Conservation (phyloP, 148 eudicot genomes). For the Diospyros lotus region DNA sequence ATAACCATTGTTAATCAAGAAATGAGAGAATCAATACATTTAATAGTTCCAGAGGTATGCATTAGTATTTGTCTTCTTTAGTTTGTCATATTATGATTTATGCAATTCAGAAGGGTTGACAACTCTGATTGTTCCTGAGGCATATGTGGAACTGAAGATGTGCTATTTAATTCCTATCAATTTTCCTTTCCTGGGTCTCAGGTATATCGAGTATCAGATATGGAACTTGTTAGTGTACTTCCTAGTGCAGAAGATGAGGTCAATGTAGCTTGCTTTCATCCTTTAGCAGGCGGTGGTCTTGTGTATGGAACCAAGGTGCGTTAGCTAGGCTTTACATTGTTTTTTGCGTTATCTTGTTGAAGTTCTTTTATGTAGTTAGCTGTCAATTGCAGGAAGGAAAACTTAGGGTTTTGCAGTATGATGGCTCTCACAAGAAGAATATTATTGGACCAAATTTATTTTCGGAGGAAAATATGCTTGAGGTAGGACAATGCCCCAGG, state of each 20-base stretch:
- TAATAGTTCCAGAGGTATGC: background rate
- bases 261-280: constrained; percentile 38
- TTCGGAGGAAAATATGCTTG: constrained; percentile 13
- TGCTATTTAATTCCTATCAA: background rate
- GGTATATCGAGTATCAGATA: constrained; percentile 30
- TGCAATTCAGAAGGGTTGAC: background rate
- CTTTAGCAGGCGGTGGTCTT: constrained; percentile 28
- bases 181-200: constrained; percentile 7
- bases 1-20: background rate
- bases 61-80: background rate
- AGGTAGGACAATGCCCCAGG: constrained; percentile 19
- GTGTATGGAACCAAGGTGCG: constrained; percentile 33
- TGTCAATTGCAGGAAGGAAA: constrained; percentile 25
- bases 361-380: background rate
- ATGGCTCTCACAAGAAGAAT: constrained; percentile 5
- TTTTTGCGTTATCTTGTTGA: constrained; percentile 2
- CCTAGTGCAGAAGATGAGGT: constrained; percentile 37
- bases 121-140: background rate
- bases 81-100: background rate
- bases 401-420: constrained; percentile 25
- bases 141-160: constrained; percentile 1
- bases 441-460: constrained; percentile 9
- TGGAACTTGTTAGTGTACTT: constrained; percentile 32
- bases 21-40: background rate
- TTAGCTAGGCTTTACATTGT: too few species aligned